phyloP scores from a whole-genome alignment of 179 eudicot genomes.

The Patellifolia procumbens region DNA sequence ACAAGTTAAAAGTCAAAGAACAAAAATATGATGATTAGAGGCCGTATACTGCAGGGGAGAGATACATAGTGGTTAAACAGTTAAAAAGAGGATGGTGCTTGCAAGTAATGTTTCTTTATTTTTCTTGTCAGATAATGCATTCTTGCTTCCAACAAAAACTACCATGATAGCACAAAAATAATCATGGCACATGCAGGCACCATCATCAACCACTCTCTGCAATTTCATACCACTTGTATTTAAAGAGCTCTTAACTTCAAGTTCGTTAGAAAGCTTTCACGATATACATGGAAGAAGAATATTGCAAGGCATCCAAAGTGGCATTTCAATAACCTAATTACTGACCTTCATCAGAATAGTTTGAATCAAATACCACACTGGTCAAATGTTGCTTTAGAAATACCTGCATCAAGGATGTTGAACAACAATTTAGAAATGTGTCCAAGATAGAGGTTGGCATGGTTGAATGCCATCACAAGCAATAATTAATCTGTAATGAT shows the following conservation, averaged over 20 bases:
- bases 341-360: conserved; percentile 66
- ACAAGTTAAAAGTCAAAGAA: not conserved
- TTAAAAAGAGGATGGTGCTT: not conserved
- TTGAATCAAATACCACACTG: conserved; percentile 72
- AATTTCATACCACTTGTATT: not conserved
- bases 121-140: not conserved
- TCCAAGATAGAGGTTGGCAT: not conserved
- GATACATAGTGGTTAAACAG: not conserved
- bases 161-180: not conserved
- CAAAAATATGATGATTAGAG: not conserved
- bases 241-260: not conserved
- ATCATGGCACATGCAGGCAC: not conserved
- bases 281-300: not conserved
- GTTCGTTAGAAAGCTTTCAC: not conserved
- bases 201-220: too few species aligned
- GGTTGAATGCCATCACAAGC: not conserved
- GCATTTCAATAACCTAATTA: not conserved
- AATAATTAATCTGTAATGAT: not conserved
- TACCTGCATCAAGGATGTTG: conserved; percentile 53
- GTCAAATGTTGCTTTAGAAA: conserved; percentile 89
- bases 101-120: not conserved
- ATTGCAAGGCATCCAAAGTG: not conserved
- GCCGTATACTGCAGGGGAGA: not conserved
- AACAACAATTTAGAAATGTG: not conserved
- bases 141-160: not conserved